Percentiles rank a stretch among this genome's conserved stretches.
These are phyloP conservation scores for Coemansia sp. DNA, from an alignment of 192 early-diverging fungal genomes.

Conservation along the genomic window DNA sequence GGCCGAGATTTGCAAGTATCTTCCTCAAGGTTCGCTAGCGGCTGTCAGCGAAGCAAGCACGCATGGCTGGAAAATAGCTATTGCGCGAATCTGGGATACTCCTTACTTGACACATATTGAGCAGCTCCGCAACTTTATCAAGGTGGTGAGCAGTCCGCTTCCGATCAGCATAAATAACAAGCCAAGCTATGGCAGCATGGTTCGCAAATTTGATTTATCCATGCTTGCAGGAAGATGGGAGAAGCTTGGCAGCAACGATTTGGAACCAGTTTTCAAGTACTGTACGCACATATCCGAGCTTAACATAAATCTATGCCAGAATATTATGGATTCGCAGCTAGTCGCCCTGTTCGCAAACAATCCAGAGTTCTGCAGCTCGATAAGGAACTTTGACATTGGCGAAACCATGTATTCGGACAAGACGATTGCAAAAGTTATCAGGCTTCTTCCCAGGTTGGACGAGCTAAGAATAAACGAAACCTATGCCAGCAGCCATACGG, in stretches of 20 bases:
- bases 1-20: background rate
- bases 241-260: conserved; percentile 6
- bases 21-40: background rate
- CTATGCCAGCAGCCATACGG: background rate
- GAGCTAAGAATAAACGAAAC: conserved; percentile 11
- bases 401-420: conserved; percentile 13
- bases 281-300: conserved; percentile 3
- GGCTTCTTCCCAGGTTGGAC: conserved; percentile 4
- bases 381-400: conserved; percentile 8
- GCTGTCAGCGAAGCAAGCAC: background rate
- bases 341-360: conserved; percentile 3
- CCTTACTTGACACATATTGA: conserved; percentile 9
- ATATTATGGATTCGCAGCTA: conserved; percentile 9
- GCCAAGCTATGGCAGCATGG: conserved; percentile 15
- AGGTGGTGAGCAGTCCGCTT: background rate
- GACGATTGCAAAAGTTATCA: background rate
- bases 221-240: conserved; percentile 37
- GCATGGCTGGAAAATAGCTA: background rate
- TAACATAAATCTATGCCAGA: conserved; percentile 28
- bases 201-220: conserved; percentile 17
- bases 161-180: conserved; percentile 9
- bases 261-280: conserved; percentile 11
- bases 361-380: conserved; percentile 7
- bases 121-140: conserved; percentile 6
- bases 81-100: conserved; percentile 9